Percentiles rank a stretch among this genome's conserved stretches.
phyloP scores from a whole-genome alignment of 768 basidiomycete species.

The Neoboletus subvelutipes region DNA sequence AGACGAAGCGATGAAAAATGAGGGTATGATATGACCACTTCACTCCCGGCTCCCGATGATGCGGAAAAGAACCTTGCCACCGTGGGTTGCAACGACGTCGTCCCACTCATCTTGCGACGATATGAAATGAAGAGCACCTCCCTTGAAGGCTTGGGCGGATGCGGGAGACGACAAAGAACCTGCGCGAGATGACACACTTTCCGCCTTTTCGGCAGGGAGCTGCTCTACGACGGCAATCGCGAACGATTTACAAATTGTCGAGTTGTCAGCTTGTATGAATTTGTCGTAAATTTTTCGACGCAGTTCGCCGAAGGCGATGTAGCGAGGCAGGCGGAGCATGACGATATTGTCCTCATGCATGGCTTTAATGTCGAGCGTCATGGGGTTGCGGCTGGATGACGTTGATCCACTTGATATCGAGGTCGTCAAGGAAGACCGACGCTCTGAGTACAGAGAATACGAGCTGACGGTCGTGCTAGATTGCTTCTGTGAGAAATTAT shows the following conservation, averaged over 20 bases:
- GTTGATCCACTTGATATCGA: slow-evolving; percentile 41
- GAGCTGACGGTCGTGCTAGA: slow-evolving; percentile 8
- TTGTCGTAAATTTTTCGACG: slow-evolving; percentile 63
- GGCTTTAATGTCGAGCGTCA: slow-evolving; percentile 59
- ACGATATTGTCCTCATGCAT: slow-evolving; percentile 60
- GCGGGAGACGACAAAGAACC: slow-evolving; percentile 37
- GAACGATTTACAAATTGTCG: slow-evolving; percentile 55
- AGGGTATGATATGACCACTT: not conserved
- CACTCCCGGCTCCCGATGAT: slow-evolving; percentile 38
- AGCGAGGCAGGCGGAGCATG: slow-evolving; percentile 53
- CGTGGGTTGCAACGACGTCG: slow-evolving; percentile 41
- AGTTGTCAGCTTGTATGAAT: slow-evolving; percentile 59
- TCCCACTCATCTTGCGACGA: slow-evolving; percentile 63
- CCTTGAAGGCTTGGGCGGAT: slow-evolving; percentile 16
- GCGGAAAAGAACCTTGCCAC: slow-evolving; percentile 56
- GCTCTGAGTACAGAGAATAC: slow-evolving; percentile 10
- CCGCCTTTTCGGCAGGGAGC: slow-evolving; percentile 14
- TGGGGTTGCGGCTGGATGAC: slow-evolving; percentile 23
- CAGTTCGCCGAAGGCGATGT: slow-evolving; percentile 49
- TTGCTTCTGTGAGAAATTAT: slow-evolving; percentile 8
- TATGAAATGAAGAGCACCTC: slow-evolving; percentile 43
- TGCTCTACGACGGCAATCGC: slow-evolving; percentile 53
- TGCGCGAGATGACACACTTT: slow-evolving; percentile 28
- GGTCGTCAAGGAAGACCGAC: slow-evolving; percentile 31
- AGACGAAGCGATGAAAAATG: slow-evolving; percentile 7